phyloP scores from a whole-genome alignment of 768 basidiomycete genomes.

The Chalciporus chontae region DNA sequence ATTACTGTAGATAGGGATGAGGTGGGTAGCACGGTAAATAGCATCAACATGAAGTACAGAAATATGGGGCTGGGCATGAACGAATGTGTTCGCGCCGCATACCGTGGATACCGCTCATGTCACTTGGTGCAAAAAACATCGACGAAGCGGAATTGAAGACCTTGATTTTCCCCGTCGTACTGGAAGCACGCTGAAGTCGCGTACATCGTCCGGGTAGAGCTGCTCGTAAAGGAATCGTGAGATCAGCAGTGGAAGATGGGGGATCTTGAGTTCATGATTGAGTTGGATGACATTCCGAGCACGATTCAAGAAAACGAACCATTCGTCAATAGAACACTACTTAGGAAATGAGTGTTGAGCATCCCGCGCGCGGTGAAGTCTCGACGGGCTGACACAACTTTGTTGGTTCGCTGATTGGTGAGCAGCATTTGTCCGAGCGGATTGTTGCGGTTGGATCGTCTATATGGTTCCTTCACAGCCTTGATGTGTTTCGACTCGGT shows the following conservation, averaged over 20 bases:
- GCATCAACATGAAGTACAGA: conserved; percentile 27
- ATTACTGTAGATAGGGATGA: conserved; percentile 23
- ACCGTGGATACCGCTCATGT: conserved; percentile 20
- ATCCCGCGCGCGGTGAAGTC: conserved; percentile 23
- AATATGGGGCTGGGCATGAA: conserved; percentile 2
- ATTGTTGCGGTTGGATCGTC: conserved; percentile 20
- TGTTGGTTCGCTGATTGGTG: conserved; percentile 28
- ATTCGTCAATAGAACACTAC: too few relatives aligned
- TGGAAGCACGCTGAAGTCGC: not conserved
- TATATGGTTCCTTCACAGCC: conserved; percentile 35
- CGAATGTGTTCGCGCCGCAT: conserved; percentile 28
- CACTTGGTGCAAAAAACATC: conserved; percentile 28
- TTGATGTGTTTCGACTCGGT: conserved; percentile 35
- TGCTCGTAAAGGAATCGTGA: too few relatives aligned
- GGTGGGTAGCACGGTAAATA: conserved; percentile 30
- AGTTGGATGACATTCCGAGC: too few relatives aligned
- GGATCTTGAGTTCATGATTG: too few relatives aligned
- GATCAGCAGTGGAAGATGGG: too few relatives aligned
- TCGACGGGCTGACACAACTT: conserved; percentile 16
- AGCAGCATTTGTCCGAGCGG: conserved; percentile 32
- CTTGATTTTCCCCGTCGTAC: conserved; percentile 3
- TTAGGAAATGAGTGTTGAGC: conserved; percentile 6
- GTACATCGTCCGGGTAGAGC: too few relatives aligned
- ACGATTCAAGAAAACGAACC: not conserved
- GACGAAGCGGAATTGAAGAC: conserved; percentile 23